Conservation (phyloP, 306 rosid species). For the Hippophae rhamnoides region DNA sequence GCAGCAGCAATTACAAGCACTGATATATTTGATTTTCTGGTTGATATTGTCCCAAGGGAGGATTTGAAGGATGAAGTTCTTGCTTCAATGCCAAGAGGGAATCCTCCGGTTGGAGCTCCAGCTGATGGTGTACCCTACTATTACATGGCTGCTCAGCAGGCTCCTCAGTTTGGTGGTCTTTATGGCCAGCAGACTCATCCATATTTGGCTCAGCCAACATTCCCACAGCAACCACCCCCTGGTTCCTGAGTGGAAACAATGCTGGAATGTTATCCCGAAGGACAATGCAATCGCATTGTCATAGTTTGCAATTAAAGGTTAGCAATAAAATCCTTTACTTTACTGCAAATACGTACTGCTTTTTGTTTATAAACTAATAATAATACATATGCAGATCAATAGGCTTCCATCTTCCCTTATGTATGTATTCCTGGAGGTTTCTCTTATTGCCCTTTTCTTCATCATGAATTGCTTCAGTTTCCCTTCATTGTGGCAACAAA, state of each 20-base stretch:
- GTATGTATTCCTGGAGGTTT: no score
- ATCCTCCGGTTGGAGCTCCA: constrained; percentile 23
- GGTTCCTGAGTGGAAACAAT: constrained; percentile 29
- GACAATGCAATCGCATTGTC: no score
- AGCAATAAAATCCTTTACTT: no score
- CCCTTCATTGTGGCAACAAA: no score
- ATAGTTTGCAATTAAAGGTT: no score
- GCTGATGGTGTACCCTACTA: constrained; percentile 42
- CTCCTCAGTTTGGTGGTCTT: constrained; percentile 23
- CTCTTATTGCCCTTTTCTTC: no score
- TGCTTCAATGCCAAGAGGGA: constrained; percentile 27
- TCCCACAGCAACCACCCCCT: constrained; percentile 27
- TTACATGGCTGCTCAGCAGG: constrained; percentile 36
- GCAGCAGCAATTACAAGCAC: constrained; percentile 48
- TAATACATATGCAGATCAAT: no score
- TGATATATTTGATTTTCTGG: constrained; percentile 53
- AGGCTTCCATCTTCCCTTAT: no score
- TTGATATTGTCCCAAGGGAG: constrained; percentile 43
- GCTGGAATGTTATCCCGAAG: no score
- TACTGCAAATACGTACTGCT: no score
- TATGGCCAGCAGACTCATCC: constrained; percentile 28
- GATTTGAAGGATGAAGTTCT: constrained; percentile 35
- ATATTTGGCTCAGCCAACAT: constrained; percentile 20
- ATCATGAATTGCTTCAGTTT: no score
- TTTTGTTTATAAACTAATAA: no score